Evolutionary conservation across 208 protist genomes (phyloP).

Genomic region (Naegleria lovaniensis): DNA sequence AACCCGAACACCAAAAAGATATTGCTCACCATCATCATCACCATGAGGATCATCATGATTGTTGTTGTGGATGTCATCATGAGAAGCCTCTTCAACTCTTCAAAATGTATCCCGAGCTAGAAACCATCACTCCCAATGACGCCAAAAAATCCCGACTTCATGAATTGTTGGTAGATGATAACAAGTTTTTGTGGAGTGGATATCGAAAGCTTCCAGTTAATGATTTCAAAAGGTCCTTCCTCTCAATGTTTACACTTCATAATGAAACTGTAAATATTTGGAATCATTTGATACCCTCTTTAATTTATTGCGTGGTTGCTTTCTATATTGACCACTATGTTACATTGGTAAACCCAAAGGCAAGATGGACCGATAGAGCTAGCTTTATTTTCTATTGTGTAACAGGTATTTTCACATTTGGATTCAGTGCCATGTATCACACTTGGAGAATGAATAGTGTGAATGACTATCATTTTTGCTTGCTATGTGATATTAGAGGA

Average conservation of each 20-base stretch:
- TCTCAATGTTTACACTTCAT: background rate
- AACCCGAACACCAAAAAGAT: too few relatives aligned
- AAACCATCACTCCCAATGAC: background rate
- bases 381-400: background rate
- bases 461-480: conserved; percentile 4
- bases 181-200: background rate
- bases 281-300: background rate
- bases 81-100: background rate
- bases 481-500: conserved; percentile 17
- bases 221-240: background rate
- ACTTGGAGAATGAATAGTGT: background rate
- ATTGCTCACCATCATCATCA: background rate
- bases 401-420: background rate
- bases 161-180: background rate
- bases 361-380: background rate
- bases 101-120: background rate
- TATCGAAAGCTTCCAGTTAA: background rate
- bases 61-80: background rate
- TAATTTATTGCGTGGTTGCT: background rate
- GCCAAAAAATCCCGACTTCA: background rate
- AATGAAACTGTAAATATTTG: conserved; percentile 24
- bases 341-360: background rate
- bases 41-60: background rate
- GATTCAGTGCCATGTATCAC: background rate
- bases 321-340: background rate